Base-by-base conservation (phyloP, 2,329 filamentous ascomycete species). In the Madurella fahalii region DNA sequence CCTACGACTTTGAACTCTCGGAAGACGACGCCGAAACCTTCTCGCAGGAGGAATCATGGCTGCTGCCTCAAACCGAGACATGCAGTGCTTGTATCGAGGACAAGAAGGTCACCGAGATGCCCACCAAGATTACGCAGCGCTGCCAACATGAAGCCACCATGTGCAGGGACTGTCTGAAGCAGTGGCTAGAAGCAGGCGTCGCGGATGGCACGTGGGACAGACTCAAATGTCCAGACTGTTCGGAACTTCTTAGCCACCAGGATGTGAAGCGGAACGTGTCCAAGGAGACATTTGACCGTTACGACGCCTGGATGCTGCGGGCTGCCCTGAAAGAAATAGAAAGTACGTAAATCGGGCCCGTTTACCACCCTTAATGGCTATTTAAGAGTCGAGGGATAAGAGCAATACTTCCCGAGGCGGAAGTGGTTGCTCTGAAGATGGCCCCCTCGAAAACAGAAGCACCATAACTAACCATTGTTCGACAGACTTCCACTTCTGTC, bases 401-500 rank as follows among this genome's bases (percentile, higher is more conserved):
- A 25, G 25, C 25, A 25, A 25, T 7, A 7, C 25, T 25, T 25
- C 25, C 25, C 7, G 25, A 25, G 25, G 7, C 7, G 7, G 25
- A 25, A 25, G 25, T 7, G 25, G 25, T 25, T 25, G 25, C 25
- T 25, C 25, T 25, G 25, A 25, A 25, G 25, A 25, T 25, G 7
- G n/a, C n/a, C n/a, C 25, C 25, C 7, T 25, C 25, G 3, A 7
- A 25, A 25, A 25, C 25, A 7, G 25, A 25, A 25, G 25, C 25
- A 25, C 25, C 25, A 25, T 25, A 25, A 25, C 25, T 25, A 7
- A 25, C 25, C 25, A 25, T 25, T 3, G 56, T 1, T 62, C 71
- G 0, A 57, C 56, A 0, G 64, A 71, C 11, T 75, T 74, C 50
- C 61, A 64, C 32, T 73, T 69, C 70, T 75, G 72, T 37, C 64